A percentile compares a stretch with the other conserved stretches of the same genome.
Conservation (phyloP, 2,329 filamentous ascomycete genomes). For the Metarhizium anisopliae region DNA sequence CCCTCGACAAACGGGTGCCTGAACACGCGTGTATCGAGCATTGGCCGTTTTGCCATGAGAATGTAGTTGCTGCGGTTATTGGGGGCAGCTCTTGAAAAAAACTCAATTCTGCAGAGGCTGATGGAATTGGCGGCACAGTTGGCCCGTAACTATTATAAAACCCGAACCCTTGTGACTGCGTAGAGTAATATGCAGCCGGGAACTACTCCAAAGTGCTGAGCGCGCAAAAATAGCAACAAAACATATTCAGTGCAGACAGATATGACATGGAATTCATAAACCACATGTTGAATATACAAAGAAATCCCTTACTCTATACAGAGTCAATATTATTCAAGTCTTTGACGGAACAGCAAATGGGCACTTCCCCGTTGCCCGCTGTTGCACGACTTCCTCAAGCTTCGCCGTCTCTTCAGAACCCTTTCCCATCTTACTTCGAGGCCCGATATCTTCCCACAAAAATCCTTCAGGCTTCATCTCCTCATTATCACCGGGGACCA, state of each 20-base stretch:
- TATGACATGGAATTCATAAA: too few relatives aligned
- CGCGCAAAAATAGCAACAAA: not conserved
- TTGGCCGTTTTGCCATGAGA: too few relatives aligned
- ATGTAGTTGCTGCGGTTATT: too few relatives aligned
- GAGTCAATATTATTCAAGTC: not conserved
- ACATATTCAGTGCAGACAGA: too few relatives aligned
- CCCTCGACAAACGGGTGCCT: not conserved
- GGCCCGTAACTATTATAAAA: too few relatives aligned
- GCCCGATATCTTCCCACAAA: constrained; percentile 52
- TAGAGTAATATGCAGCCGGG: not conserved
- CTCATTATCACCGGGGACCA: constrained; percentile 33
- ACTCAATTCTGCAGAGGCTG: too few relatives aligned
- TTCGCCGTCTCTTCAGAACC: constrained; percentile 35
- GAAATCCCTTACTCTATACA: too few relatives aligned
- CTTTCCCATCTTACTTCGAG: constrained; percentile 41
- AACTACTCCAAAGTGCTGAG: not conserved
- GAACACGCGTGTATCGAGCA: not conserved
- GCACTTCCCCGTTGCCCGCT: constrained; percentile 29
- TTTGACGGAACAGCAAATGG: constrained; percentile 24
- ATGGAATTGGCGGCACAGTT: too few relatives aligned
- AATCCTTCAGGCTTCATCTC: constrained; percentile 41
- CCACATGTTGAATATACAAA: too few relatives aligned
- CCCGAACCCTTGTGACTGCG: not conserved
- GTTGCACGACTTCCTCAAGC: constrained; percentile 21
- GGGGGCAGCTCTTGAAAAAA: too few relatives aligned